These are phyloP conservation scores for Coelastrella sp. DNA, from an alignment of 139 green algal genomes.

Conservation along the genomic window DNA sequence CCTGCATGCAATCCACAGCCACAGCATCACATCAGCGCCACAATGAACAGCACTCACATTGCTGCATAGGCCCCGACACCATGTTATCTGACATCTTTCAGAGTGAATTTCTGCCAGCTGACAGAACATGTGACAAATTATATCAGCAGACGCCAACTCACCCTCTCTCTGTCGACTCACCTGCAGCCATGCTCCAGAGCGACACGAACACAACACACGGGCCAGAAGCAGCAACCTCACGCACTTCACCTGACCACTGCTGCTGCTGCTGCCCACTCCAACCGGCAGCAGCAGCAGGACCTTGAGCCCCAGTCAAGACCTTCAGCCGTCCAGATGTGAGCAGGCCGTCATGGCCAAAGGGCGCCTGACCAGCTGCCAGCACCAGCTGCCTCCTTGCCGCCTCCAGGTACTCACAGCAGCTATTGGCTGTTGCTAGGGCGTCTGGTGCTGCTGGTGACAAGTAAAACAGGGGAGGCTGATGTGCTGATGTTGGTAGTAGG, in stretches of 20 bases:
- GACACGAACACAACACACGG: slow-evolving; percentile 38
- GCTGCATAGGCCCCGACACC: background rate
- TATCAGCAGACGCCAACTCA: background rate
- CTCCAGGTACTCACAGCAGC: slow-evolving; percentile 44
- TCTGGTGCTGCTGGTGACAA: slow-evolving; percentile 17
- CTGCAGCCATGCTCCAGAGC: slow-evolving; percentile 40
- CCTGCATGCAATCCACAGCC: background rate
- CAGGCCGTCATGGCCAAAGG: background rate
- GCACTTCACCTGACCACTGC: background rate
- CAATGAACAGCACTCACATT: background rate
- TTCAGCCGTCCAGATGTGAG: background rate
- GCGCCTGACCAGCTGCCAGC: background rate
- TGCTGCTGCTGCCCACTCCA: background rate
- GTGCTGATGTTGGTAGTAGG: background rate
- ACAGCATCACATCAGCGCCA: background rate
- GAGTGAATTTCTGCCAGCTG: too few relatives aligned
- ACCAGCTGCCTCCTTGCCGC: background rate
- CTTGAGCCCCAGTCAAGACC: slow-evolving; percentile 1
- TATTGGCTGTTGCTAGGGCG: slow-evolving; percentile 6
- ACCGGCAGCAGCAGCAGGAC: background rate
- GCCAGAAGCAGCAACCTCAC: background rate
- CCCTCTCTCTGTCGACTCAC: background rate
- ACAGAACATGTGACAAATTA: background rate
- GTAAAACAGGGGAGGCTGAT: background rate
- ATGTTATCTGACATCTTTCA: background rate